Evolutionary conservation across 192 early-diverging fungal genomes (phyloP).

Genomic region (Phlyctochytrium planicorne): DNA sequence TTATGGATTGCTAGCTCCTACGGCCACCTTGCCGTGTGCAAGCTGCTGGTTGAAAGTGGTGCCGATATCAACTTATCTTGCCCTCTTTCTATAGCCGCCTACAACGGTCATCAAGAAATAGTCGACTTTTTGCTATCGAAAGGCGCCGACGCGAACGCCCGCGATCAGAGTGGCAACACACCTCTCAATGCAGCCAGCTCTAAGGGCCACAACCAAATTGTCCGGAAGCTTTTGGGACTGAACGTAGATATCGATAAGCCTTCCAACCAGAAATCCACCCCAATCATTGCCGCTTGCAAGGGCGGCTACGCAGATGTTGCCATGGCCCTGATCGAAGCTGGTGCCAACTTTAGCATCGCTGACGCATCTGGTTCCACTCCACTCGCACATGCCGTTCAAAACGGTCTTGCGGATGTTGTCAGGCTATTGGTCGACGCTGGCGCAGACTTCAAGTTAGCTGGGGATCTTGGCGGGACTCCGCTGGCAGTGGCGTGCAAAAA

Average conservation of each 20-base stretch:
- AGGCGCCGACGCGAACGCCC: background rate
- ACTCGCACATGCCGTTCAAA: background rate
- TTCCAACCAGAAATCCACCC: no score
- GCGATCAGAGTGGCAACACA: background rate
- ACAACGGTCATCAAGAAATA: background rate
- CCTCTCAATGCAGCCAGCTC: background rate
- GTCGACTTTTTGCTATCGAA: background rate
- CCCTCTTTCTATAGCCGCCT: background rate
- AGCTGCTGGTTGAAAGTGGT: no score
- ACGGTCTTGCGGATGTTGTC: background rate
- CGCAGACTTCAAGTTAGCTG: background rate
- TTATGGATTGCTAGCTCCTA: no score
- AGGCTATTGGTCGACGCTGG: background rate
- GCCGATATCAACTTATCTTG: no score
- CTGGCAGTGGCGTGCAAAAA: no score
- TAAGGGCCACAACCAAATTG: background rate
- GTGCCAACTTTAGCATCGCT: background rate
- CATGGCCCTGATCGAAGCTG: background rate
- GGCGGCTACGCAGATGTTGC: no score
- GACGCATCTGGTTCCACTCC: background rate
- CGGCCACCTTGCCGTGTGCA: no score
- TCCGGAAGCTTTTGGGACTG: no score
- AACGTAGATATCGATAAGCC: no score
- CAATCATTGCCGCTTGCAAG: no score
- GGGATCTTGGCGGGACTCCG: no score